Conservation (phyloP, 1,284 basidiomycete species). For the Apiotrichum siamense region DNA sequence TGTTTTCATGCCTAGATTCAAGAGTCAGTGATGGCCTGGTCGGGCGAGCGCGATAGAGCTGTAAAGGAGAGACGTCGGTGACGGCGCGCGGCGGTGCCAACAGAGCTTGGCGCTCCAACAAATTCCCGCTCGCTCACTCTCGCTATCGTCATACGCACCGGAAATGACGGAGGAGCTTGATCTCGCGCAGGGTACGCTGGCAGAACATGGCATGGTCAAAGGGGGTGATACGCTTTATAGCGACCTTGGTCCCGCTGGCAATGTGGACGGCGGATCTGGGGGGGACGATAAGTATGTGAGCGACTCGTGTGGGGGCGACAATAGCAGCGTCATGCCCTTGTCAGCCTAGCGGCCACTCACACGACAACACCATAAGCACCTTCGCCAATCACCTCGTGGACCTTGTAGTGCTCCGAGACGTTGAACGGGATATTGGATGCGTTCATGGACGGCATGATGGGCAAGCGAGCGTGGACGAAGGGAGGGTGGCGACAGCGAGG, state of each 20-base stretch:
- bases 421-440: constrained; percentile 29
- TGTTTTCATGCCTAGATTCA: constrained; percentile 53
- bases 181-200: constrained; percentile 74
- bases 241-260: constrained; percentile 72
- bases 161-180: constrained; percentile 84
- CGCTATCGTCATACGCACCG: constrained; percentile 40
- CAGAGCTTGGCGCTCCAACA: neutral
- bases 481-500: neutral
- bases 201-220: constrained; percentile 93
- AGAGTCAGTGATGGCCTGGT: neutral
- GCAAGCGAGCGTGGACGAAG: neutral
- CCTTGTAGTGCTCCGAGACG: constrained; percentile 63
- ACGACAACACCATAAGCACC: constrained; percentile 75
- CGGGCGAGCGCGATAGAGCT: no score
- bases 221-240: constrained; percentile 86
- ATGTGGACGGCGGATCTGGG: constrained; percentile 69
- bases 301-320: no score
- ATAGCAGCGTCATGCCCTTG: no score
- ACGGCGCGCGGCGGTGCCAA: neutral
- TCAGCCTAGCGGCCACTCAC: no score
- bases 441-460: constrained; percentile 9
- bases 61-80: neutral
- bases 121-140: neutral
- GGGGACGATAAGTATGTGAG: no score
- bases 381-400: constrained; percentile 84